These are phyloP conservation scores for Juglanconis oblonga DNA, from an alignment of 2,329 filamentous ascomycete genomes.

Conservation along the genomic window DNA sequence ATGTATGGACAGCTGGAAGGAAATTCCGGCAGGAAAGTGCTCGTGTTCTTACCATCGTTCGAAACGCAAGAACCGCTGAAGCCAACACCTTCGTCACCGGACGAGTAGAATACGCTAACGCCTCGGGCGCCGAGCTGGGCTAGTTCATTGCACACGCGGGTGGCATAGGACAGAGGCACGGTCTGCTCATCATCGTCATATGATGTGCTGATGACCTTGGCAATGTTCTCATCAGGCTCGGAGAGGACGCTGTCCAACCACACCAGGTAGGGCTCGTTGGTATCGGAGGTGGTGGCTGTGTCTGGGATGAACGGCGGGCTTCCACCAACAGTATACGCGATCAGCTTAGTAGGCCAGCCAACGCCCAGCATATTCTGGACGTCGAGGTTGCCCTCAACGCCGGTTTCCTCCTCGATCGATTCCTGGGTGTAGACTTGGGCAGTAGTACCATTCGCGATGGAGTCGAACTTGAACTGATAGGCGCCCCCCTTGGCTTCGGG, in stretches of 20 bases:
- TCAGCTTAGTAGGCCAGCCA: conserved; percentile 27
- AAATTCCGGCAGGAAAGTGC: conserved; percentile 41
- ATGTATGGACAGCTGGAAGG: conserved; percentile 53
- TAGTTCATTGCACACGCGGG: conserved; percentile 52
- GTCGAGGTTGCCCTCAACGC: conserved; percentile 61
- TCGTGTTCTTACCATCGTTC: conserved; percentile 27
- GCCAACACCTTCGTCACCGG: conserved; percentile 51
- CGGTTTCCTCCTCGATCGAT: conserved; percentile 28
- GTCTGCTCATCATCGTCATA: conserved; percentile 67
- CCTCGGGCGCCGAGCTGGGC: conserved; percentile 63
- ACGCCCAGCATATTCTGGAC: conserved; percentile 43
- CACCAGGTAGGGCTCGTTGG: conserved; percentile 16
- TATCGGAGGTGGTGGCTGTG: conserved; percentile 27
- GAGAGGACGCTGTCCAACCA: conserved; percentile 58
- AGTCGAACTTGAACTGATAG: conserved; percentile 30
- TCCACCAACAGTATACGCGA: conserved; percentile 31
- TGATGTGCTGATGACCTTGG: conserved; percentile 61
- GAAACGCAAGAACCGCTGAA: conserved; percentile 29
- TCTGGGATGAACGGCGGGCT: conserved; percentile 27
- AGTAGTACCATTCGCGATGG: conserved; percentile 31
- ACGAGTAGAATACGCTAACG: conserved; percentile 63
- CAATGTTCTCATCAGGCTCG: conserved; percentile 48
- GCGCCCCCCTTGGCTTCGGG: conserved; percentile 33
- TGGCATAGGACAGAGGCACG: conserved; percentile 57
- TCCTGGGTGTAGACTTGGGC: conserved; percentile 25